Base-by-base conservation (phyloP, 75 land plant genomes). In the Gnetum montanum region DNA sequence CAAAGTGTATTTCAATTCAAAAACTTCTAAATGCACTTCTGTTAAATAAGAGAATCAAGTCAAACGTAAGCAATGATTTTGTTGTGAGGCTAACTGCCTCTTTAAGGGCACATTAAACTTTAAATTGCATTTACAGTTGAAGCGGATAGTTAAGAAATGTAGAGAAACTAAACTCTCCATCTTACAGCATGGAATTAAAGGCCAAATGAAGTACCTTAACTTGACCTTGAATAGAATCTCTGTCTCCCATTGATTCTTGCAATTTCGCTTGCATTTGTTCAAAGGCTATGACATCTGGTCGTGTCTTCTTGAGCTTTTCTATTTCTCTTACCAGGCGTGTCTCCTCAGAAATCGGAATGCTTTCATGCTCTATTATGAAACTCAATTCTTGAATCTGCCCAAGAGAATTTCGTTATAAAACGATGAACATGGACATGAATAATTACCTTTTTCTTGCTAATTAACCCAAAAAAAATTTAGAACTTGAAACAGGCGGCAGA, bases 321-420 rank as follows among this genome's bases (percentile, higher is more conserved):
- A 93, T 85, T 36, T 93, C 98, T 55, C 81, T 73, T 13, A 93
- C 49, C 57, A 93, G 38, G 60, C 82, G 83, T 67, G 85, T 93
- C 70, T 93, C 98, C 63, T 93, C 98, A 20, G 63, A 49, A 45
- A 93, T 46, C 12, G 86, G 69, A 31, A 73, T 82, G 67, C 79
- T 85, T 30, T 93, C 95, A 77, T 85, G 98, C 59, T 89, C 81
- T 24, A 88, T 82, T 30, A 69, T 70, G 36, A 82, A 76, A 6
- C 89, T 54, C 60, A 89, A 54, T 29, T 66, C 66, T 23, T 71
- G 69, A 43, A 93, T 84, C 90, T 85, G 69, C 36, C 44, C 6
- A 54, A 28, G 33, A 6, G 13, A 60, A 66, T 12, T 41, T 4
- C 2, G 13, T 8, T 29, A 66, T 33, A 23, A 59, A 30, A 36